phyloP scores from a whole-genome alignment of 352 stramenopile genomes.

The Phytophthora sojae region DNA sequence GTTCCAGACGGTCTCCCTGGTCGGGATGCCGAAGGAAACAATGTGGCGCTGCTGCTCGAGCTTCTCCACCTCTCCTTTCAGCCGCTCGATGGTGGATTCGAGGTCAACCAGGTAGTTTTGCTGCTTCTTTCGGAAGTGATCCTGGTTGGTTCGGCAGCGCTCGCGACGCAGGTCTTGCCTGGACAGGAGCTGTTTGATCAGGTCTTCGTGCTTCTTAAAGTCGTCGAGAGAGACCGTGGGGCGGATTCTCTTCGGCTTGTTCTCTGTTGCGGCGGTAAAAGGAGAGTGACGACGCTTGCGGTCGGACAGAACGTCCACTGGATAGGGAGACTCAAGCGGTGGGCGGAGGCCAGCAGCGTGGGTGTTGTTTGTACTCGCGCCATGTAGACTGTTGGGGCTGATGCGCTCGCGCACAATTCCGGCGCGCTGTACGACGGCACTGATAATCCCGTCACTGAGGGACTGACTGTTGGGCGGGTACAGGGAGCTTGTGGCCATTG shows the following conservation, averaged over 20 bases:
- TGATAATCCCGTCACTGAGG: too few relatives aligned
- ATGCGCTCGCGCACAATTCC: too few relatives aligned
- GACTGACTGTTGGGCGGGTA: too few relatives aligned
- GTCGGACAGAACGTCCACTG: too few relatives aligned
- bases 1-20: constrained; percentile 13
- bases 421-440: too few relatives aligned
- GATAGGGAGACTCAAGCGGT: too few relatives aligned
- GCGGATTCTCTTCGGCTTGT: not conserved
- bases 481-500: too few relatives aligned
- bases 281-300: too few relatives aligned
- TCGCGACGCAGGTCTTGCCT: constrained; percentile 27
- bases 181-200: constrained; percentile 10
- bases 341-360: too few relatives aligned
- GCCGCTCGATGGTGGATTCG: constrained; percentile 20
- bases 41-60: constrained; percentile 29
- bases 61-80: constrained; percentile 31
- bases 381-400: too few relatives aligned
- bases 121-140: constrained; percentile 35
- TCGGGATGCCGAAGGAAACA: constrained; percentile 3
- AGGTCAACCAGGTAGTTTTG: constrained; percentile 14
- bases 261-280: too few relatives aligned
- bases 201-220: not conserved
- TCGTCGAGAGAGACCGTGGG: not conserved
- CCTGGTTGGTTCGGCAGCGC: constrained; percentile 49
- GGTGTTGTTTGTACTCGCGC: too few relatives aligned